Percentiles rank a stretch among this genome's conserved stretches.
phyloP scores from a whole-genome alignment of 73 alveolate genomes.

The Blepharisma japonicum region DNA sequence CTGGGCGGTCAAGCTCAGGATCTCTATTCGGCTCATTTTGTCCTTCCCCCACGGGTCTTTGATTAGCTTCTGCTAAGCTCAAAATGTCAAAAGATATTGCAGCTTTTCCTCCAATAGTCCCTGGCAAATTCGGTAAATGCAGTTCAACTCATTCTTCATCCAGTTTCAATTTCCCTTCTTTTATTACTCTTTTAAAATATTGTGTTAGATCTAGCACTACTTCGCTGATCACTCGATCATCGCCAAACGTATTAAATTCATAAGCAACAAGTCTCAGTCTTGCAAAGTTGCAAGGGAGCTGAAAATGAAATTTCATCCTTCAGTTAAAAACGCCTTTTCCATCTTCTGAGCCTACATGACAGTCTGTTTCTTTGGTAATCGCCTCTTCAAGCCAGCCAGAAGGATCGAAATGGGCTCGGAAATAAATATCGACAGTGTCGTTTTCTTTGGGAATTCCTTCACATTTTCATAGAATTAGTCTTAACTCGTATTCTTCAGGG shows the following conservation, averaged over 20 bases:
- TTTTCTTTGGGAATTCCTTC: conserved; percentile 88
- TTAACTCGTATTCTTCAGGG: conserved; percentile 88
- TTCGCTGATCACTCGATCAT: conserved; percentile 72
- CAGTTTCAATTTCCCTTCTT: conserved; percentile 73
- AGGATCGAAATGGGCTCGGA: conserved; percentile 85
- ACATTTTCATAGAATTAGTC: conserved; percentile 95
- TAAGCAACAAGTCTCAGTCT: conserved; percentile 82
- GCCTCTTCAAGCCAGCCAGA: conserved; percentile 71
- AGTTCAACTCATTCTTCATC: conserved; percentile 54
- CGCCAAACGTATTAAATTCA: conserved; percentile 72
- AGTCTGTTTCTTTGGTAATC: conserved; percentile 84
- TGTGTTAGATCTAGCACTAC: conserved; percentile 45
- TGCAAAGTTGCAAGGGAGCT: conserved; percentile 90
- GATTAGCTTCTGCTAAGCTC: conserved; percentile 40
- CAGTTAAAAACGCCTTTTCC: conserved; percentile 94
- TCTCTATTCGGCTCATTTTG: conserved; percentile 93
- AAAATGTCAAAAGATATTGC: conserved; percentile 26
- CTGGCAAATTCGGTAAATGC: conserved; percentile 36
- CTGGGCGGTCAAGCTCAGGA: conserved; percentile 82
- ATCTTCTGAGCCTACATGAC: conserved; percentile 86
- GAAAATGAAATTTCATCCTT: conserved; percentile 77
- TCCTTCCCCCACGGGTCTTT: conserved; percentile 83
- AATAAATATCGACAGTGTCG: conserved; percentile 77
- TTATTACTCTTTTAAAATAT: conserved; percentile 50
- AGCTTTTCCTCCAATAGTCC: conserved; percentile 41